Evolutionary conservation across 2,329 filamentous ascomycete genomes (phyloP), one percentile per base, ranked within the genome.

Genomic region (Trichoderma sp.): DNA sequence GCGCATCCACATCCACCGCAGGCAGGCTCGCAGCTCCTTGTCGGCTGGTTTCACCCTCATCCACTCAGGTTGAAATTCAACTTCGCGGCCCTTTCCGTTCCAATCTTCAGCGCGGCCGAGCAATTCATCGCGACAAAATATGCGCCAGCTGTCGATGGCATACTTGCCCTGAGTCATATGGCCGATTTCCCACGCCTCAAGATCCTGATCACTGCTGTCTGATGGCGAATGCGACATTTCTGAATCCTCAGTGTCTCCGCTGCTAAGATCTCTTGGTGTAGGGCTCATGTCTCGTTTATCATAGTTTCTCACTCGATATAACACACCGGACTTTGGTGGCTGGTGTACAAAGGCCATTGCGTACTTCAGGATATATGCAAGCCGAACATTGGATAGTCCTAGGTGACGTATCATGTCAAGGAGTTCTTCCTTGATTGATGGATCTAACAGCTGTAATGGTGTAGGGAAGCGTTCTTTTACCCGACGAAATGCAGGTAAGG

Each of bases 1-100:
- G 63, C 92, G 91, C 85, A 97, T 89, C 95, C 95, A 98, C 91
- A 95, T 94, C 95, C 95, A 98, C 53, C 93, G 89, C 80, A 98
- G 84, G 84, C 92, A 98, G 0, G 94, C 95, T 60, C 94, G 89
- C n/a, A 98, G 85, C 83, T 98, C 95, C 84, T 98, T 98, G 83
- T 98, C 95, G 60, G 88, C 85, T 0, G 95, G 95, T 66, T 93
- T 82, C 1, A 98, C 95, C 3, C 94, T 89, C 89, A 95, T 97
- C 95, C 95, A 98, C 83, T 98, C 95, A 0, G 95, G 94, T 79
- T 95, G 92, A 81, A 95, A 95, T 16, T 87, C 86, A 69, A 83
- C 76, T 80, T 85, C 78, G 79, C 85, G 78, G 78, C 89, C 81
- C 79, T 84, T 86, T 1, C 93, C 93, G 79, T 91, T 92, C 90